phyloP scores from a whole-genome alignment of 257 asterid genomes.

The Osmanthus fragrans region DNA sequence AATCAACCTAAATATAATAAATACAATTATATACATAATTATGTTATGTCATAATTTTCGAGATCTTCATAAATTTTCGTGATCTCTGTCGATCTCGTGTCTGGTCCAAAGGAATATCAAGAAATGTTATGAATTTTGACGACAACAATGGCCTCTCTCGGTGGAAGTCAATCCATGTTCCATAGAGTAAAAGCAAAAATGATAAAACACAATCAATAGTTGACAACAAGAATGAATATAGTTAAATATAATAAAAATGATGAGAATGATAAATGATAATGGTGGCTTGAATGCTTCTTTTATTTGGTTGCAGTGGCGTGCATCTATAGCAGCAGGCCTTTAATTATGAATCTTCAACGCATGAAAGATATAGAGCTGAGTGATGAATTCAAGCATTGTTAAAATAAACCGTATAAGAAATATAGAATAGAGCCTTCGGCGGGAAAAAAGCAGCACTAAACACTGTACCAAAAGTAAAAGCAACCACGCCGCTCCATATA shows the following conservation, averaged over 20 bases:
- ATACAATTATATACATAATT: too few relatives aligned
- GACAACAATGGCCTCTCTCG: too few relatives aligned
- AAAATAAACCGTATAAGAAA: not conserved
- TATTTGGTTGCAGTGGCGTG: not conserved
- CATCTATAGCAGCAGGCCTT: not conserved
- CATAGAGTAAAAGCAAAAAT: too few relatives aligned
- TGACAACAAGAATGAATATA: not conserved
- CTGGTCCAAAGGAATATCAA: too few relatives aligned
- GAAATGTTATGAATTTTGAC: too few relatives aligned
- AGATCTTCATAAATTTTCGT: too few relatives aligned
- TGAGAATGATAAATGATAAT: not conserved
- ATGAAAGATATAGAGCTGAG: not conserved
- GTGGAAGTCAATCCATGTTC: too few relatives aligned
- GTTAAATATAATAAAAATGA: too few relatives aligned
- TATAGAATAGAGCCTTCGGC: not conserved
- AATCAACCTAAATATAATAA: too few relatives aligned
- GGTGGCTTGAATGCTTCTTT: too few relatives aligned
- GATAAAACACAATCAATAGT: not conserved
- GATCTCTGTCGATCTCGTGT: too few relatives aligned
- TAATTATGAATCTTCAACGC: not conserved
- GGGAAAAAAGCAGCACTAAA: not conserved
- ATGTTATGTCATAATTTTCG: too few relatives aligned
- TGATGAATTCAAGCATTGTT: not conserved
- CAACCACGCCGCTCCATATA: not conserved
- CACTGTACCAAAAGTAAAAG: not conserved